These are phyloP conservation scores for Bruguiera sexangula DNA, from an alignment of 345 rosid species.

Conservation along the genomic window DNA sequence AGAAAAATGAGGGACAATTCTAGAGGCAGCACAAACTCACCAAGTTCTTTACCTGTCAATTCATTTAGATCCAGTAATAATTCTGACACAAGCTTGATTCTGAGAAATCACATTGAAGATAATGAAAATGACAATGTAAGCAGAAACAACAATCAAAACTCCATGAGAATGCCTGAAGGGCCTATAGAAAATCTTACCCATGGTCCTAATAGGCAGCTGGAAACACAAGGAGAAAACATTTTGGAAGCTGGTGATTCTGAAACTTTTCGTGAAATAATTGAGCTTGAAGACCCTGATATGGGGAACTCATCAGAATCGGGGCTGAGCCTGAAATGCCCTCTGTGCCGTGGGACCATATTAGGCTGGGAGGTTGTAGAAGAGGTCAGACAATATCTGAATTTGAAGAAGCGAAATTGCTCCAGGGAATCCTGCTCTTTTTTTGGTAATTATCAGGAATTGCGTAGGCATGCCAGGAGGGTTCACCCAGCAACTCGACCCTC, in stretches of 20 bases:
- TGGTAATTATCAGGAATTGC: slow-evolving; percentile 79
- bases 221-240: slow-evolving; percentile 31
- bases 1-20: slow-evolving; percentile 57
- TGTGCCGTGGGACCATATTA: slow-evolving; percentile 68
- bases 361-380: slow-evolving; percentile 74
- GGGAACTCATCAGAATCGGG: slow-evolving; percentile 35
- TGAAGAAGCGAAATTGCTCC: slow-evolving; percentile 75
- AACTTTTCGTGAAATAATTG: slow-evolving; percentile 39
- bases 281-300: slow-evolving; percentile 33
- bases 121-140: slow-evolving; percentile 26
- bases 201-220: slow-evolving; percentile 30
- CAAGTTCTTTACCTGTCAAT: slow-evolving; percentile 34
- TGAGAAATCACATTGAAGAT: slow-evolving; percentile 33
- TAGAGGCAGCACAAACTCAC: slow-evolving; percentile 32
- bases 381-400: slow-evolving; percentile 71
- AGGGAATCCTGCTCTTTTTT: slow-evolving; percentile 66
- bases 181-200: slow-evolving; percentile 20
- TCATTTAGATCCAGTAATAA: slow-evolving; percentile 25
- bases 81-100: slow-evolving; percentile 36
- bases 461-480: slow-evolving; percentile 79
- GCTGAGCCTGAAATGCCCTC: slow-evolving; percentile 61
- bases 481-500: slow-evolving; percentile 80
- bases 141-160: slow-evolving; percentile 19
- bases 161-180: slow-evolving; percentile 25
- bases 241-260: slow-evolving; percentile 32